Evolutionary conservation across 768 basidiomycete species (phyloP).

Genomic region (Lentinula edodes): DNA sequence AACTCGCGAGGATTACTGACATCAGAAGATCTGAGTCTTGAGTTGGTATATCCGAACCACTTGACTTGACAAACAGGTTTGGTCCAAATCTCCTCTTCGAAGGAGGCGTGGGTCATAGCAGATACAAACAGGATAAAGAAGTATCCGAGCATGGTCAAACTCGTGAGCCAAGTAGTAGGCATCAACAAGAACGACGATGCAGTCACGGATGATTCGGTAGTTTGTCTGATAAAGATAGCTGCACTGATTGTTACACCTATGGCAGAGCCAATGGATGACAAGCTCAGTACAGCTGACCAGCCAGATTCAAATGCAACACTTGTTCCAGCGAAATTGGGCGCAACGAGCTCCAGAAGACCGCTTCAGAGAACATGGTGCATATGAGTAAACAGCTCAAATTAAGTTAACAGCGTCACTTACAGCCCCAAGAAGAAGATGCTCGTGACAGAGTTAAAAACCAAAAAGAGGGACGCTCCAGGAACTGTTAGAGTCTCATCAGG

Average conservation of each 20-base stretch:
- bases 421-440: slow-evolving; percentile 27
- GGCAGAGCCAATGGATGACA: slow-evolving; percentile 33
- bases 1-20: not conserved
- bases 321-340: slow-evolving; percentile 27
- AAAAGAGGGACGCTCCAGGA: slow-evolving; percentile 41
- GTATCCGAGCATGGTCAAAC: slow-evolving; percentile 43
- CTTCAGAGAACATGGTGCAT: slow-evolving; percentile 14
- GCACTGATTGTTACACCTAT: slow-evolving; percentile 8
- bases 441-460: slow-evolving; percentile 40
- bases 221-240: slow-evolving; percentile 7
- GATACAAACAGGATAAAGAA: slow-evolving; percentile 48
- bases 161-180: slow-evolving; percentile 42
- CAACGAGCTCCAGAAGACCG: slow-evolving; percentile 22
- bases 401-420: slow-evolving; percentile 20
- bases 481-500: slow-evolving; percentile 22
- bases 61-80: slow-evolving; percentile 44
- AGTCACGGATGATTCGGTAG: slow-evolving; percentile 35
- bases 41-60: slow-evolving; percentile 43
- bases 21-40: slow-evolving; percentile 1
- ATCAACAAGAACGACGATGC: slow-evolving; percentile 43
- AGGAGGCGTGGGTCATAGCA: slow-evolving; percentile 36
- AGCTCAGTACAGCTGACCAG: slow-evolving; percentile 47
- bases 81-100: slow-evolving; percentile 46
- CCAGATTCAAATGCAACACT: slow-evolving; percentile 46
- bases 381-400: not conserved